These are phyloP conservation scores for Emergomyces orientalis DNA, from an alignment of 2,329 filamentous ascomycete species.

Conservation along the genomic window DNA sequence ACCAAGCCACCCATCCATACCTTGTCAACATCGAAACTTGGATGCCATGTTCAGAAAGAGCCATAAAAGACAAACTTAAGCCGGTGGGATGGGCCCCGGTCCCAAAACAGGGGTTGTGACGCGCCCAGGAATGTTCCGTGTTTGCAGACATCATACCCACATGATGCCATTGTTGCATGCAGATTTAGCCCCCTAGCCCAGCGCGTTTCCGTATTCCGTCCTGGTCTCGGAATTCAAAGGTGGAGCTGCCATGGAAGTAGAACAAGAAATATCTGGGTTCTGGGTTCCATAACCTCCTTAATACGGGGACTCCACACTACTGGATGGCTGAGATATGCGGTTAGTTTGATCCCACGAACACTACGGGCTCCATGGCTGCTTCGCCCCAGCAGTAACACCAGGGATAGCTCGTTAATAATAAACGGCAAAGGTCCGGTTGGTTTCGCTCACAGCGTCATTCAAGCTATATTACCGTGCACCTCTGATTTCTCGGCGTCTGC, in stretches of 20 bases:
- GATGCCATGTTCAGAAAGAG: not conserved
- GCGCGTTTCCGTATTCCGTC: not conserved
- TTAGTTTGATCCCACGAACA: not conserved
- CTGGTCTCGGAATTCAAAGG: constrained; percentile 7
- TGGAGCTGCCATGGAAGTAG: constrained; percentile 1
- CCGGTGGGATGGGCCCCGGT: constrained; percentile 2
- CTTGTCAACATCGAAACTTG: constrained; percentile 1
- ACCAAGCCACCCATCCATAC: constrained; percentile 1
- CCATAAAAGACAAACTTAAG: not conserved
- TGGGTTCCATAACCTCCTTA: constrained; percentile 2
- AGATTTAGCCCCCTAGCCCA: not conserved
- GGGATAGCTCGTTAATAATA: not conserved
- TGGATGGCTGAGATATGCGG: not conserved
- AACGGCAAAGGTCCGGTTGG: not conserved
- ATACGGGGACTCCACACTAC: constrained; percentile 2
- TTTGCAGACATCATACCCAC: constrained; percentile 6
- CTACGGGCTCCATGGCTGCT: not conserved
- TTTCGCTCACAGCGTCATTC: not conserved
- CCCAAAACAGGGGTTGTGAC: constrained; percentile 3
- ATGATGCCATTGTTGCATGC: constrained; percentile 6
- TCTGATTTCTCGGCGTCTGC: not conserved
- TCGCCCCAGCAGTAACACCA: not conserved
- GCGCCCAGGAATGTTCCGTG: constrained; percentile 5
- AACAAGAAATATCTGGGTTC: not conserved
- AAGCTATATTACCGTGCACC: not conserved